These are phyloP conservation scores for Mucor irregularis DNA, from an alignment of 371 early-diverging fungal genomes.

Conservation along the genomic window DNA sequence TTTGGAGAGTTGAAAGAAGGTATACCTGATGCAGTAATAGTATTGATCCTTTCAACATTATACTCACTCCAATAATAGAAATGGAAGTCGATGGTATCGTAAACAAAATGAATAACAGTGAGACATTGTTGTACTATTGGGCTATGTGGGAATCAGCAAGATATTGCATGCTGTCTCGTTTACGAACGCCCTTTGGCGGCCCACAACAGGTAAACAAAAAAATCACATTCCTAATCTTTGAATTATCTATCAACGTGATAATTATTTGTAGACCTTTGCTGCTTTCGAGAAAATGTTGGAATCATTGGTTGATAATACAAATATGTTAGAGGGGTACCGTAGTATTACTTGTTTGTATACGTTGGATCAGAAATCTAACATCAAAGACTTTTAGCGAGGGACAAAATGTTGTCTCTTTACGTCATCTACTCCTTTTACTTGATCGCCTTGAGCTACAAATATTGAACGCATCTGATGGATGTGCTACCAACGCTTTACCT, in stretches of 20 bases:
- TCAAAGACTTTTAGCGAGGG: neutral
- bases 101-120: slow-evolving; percentile 28
- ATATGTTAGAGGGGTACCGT: slow-evolving; percentile 5
- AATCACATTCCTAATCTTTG: too few species aligned
- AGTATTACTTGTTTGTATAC: neutral
- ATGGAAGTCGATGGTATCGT: slow-evolving; percentile 21
- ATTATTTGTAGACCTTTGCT: slow-evolving; percentile 69
- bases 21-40: too few species aligned
- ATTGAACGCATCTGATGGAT: slow-evolving; percentile 67
- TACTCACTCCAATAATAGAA: slow-evolving; percentile 19
- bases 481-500: slow-evolving; percentile 55
- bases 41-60: neutral
- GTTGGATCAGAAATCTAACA: neutral
- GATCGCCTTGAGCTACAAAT: slow-evolving; percentile 78
- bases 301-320: slow-evolving; percentile 11
- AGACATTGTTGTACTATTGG: slow-evolving; percentile 64
- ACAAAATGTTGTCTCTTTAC: slow-evolving; percentile 5
- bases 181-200: slow-evolving; percentile 77
- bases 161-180: slow-evolving; percentile 69
- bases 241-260: too few species aligned
- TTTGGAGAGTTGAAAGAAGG: slow-evolving; percentile 24
- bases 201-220: slow-evolving; percentile 61
- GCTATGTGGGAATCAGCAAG: slow-evolving; percentile 78
- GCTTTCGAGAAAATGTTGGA: slow-evolving; percentile 65
- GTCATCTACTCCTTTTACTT: slow-evolving; percentile 54